A percentile compares a stretch with the other conserved stretches of the same genome.
phyloP scores from a whole-genome alignment of 2,329 filamentous ascomycete species.

The Fusarium foetens region DNA sequence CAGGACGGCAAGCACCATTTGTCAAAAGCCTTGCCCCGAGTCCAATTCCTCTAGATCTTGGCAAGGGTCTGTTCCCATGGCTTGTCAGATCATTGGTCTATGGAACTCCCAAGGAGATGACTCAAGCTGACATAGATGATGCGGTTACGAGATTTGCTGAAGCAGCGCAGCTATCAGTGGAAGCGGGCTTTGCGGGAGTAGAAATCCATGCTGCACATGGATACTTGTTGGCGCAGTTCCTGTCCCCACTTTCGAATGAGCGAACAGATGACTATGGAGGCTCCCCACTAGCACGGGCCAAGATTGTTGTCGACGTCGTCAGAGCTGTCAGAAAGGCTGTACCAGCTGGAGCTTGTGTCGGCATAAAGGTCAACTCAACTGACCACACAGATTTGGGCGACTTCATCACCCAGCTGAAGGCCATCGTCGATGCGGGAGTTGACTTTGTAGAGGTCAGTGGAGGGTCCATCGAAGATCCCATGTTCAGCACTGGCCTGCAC shows the following conservation, averaged over 20 bases:
- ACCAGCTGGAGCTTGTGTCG: neutral
- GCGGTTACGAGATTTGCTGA: neutral
- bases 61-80: neutral
- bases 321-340: neutral
- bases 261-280: neutral
- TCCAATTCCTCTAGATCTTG: neutral
- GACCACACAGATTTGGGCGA: neutral
- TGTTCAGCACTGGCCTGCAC: neutral
- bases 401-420: neutral
- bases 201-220: slow-evolving; percentile 5
- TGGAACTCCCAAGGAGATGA: neutral
- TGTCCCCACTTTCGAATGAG: neutral
- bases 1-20: neutral
- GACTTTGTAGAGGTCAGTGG: slow-evolving; percentile 8
- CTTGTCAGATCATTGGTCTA: neutral
- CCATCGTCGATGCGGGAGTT: neutral
- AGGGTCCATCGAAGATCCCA: neutral
- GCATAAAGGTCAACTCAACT: neutral
- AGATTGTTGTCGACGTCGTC: neutral
- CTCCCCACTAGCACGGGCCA: neutral
- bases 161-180: neutral
- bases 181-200: neutral
- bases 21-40: neutral
- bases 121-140: neutral
- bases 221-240: neutral